Base-by-base conservation (phyloP, 495 filamentous ascomycete species). In the Aspergillus baeticus region DNA sequence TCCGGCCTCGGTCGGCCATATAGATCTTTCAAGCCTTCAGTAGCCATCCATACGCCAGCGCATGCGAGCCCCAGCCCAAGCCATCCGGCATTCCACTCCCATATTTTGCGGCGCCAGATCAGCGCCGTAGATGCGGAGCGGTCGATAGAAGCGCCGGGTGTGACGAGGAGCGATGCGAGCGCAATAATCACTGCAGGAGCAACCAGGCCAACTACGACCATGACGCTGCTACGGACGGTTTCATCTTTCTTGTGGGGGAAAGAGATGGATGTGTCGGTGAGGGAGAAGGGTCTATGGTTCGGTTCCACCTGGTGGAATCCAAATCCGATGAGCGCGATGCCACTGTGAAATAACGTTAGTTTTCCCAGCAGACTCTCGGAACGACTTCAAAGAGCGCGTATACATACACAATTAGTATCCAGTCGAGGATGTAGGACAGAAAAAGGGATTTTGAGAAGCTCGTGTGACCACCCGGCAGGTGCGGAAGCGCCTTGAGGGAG, bases 21-120 rank as follows among this genome's bases (percentile, higher is more conserved):
- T 1, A 89, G 55, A 38, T 81, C 79, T 69, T 90, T 90, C 64
- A 85, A 61, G 1, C 81, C 84, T 51, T 87, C 68, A 0, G 85
- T 87, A 31, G 87, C 67, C 61, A 84, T 75, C 62, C 81, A 85
- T 0, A 76, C 73, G 7, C 74, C 68, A 0, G 84, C 85, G 4
- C 83, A 62, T 0, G 79, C 71, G 11, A 89, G 60, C 0, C 58
- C 85, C 5, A 90, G 69, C 0, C 87, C 87, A 64, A 88, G 72
- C 81, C 82, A 84, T 13, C 80, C 85, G 2, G 75, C 80, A 58
- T 87, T 84, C 77, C 79, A 83, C 61, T 86, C 85, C 82, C 87
- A 89, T 1, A 84, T 39, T 63, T 81, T 84, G 18, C 74, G 61
- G 44, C 64, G 60, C 74, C 69, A 76, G 5, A 74, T 55, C 23